Evolutionary conservation across 441 rosid species (phyloP), one percentile per base, ranked within the genome.

Genomic region (Corymbia calophylla): DNA sequence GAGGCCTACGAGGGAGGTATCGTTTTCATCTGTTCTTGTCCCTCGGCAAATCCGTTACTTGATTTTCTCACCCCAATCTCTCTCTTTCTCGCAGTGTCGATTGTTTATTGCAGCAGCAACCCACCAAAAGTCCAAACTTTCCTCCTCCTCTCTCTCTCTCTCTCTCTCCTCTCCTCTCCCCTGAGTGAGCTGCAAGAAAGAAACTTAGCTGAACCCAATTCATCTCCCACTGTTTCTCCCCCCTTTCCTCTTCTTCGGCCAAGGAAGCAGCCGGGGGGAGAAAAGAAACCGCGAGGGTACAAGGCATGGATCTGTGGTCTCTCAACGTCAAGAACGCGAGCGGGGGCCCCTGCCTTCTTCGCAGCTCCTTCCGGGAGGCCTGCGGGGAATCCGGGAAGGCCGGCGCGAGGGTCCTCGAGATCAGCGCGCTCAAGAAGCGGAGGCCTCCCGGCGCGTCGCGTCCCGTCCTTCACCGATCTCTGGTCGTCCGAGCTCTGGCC

Each of bases 241-340:
- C 80, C 13, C 14, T 73, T 39, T 70, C 6, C n/a, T 19, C 25
- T 80, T 84, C 53, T 53, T 60, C 53, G 87, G 84, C 84, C 84
- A 7, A 73, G 84, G 12, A 39, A 21, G 49, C 51, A 44, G 68
- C 44, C 44, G 14, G 82, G 7, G 25, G 19, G 7, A 3, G 6
- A 17, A 19, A 8, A 14, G 70, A n/a, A n/a, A 64, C 17, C 17
- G 47, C 3, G 8, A 21, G 56, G 64, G 25, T 23, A 25, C 14
- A 51, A 82, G 31, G 25, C 55, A 95, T 96, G 99, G 96, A 95
- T 94, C 95, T 94, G 16, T 94, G 95, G 91, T 93, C 96, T 16
- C 91, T 96, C 73, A 94, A 93, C 60, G 88, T 95, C 86, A 94
- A 95, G 91, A 94, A 92, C 92, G 66, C 93, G 51, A 92, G 88